phyloP scores from a whole-genome alignment of 257 asterid genomes.

The Salvia rosmarinus region DNA sequence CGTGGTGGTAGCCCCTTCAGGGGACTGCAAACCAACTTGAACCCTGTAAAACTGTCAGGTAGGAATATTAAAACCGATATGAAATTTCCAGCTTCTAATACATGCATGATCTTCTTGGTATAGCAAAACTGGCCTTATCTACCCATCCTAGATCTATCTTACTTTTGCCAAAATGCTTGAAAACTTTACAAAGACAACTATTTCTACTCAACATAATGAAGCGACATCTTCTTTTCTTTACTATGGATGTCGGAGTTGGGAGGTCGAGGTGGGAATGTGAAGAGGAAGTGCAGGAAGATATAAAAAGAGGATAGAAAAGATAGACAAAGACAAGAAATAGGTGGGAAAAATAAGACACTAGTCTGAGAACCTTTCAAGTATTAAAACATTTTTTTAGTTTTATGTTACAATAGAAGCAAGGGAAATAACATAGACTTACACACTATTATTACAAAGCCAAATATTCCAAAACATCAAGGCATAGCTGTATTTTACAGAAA shows the following conservation, averaged over 20 bases:
- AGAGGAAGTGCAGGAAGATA: background rate
- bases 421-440: background rate
- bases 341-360: background rate
- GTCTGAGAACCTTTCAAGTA: background rate
- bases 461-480: background rate
- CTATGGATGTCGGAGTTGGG: background rate
- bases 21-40: conserved; percentile 75
- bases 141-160: conserved; percentile 1
- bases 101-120: conserved; percentile 24
- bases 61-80: conserved; percentile 29
- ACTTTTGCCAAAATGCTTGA: background rate
- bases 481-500: background rate
- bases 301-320: background rate
- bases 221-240: conserved; percentile 19
- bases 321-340: background rate
- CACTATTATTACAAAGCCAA: background rate
- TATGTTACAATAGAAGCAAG: background rate
- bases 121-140: conserved; percentile 2
- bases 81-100: conserved; percentile 17
- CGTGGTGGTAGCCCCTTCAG: conserved; percentile 63
- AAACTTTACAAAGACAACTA: background rate
- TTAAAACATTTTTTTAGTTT: background rate
- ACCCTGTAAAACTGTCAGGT: conserved; percentile 77
- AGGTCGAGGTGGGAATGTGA: background rate
- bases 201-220: background rate